Conservation (phyloP, 78 protist genomes). For the Emiliania huxleyi region DNA sequence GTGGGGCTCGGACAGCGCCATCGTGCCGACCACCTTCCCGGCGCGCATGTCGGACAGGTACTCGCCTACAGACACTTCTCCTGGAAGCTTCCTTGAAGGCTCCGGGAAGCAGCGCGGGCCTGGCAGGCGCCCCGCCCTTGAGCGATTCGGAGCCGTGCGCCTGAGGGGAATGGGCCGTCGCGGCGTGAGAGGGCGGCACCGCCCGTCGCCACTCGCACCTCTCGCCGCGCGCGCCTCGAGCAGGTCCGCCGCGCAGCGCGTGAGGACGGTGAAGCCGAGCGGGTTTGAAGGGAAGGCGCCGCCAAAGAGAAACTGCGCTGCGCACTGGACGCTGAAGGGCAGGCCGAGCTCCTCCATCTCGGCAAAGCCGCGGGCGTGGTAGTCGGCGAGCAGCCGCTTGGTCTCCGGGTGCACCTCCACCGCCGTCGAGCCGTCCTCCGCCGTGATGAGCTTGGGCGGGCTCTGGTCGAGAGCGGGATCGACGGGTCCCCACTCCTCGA, state of each 20-base stretch:
- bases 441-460: neutral
- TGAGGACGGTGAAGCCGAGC: neutral
- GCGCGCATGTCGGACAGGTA: neutral
- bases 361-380: neutral
- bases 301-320: neutral
- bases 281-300: neutral
- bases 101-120: too few relatives aligned
- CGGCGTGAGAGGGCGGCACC: too few relatives aligned
- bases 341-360: neutral
- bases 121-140: too few relatives aligned
- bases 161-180: too few relatives aligned
- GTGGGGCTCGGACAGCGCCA: neutral
- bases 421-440: neutral
- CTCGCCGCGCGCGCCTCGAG: neutral
- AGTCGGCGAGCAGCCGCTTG: neutral
- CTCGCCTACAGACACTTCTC: too few relatives aligned
- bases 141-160: too few relatives aligned
- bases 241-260: constrained; percentile 8
- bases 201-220: too few relatives aligned
- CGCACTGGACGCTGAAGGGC: neutral
- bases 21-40: neutral
- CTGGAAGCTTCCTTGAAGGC: too few relatives aligned
- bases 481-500: neutral
- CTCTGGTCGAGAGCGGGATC: neutral
- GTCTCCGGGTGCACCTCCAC: neutral